Evolutionary conservation across 441 rosid species (phyloP), one percentile per base, ranked within the genome.

Genomic region (Adansonia rubrostipa): DNA sequence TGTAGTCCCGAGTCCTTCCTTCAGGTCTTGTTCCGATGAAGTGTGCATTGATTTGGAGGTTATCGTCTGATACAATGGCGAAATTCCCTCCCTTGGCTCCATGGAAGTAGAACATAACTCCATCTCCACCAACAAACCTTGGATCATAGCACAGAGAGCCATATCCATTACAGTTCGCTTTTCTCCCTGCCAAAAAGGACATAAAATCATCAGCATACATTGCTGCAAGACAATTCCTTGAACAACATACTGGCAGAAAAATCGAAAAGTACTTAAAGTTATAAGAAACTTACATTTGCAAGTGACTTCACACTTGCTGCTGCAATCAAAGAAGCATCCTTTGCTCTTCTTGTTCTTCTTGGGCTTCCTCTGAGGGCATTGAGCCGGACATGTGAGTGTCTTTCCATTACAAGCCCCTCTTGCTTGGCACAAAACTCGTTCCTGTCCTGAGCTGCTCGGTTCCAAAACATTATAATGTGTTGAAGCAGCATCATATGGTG

Each of bases 111-210:
- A 93, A 92, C 98, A 93, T 92, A 14, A 88, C 92, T 6, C 97
- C 98, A 36, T 92, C 98, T 15, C 95, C 97, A 1, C 97, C 97
- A 0, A 93, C 87, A 71, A 93, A 92, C 47, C 95, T 86, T 1
- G 95, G 97, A 76, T 92, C 98, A n/a, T 92, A 91, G 36, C 98
- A 93, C 14, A 93, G 89, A 10, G 97, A 88, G 62, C 95, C 98
- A 77, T 58, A 92, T 44, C 98, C 98, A 5, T 82, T 78, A 76
- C 97, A 93, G 78, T 86, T 88, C 3, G 98, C 86, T 76, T 78
- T 89, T 78, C 97, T 92, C 85, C 82, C 97, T 92, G 88, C 64
- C 36, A 40, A 78, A 40, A 78, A 82, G 44, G 13, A 63, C 62
- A 6, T 45, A 10, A 58, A 53, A 44, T 9, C 40, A 74, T 58